Percentiles rank a stretch among this genome's conserved stretches.
Conservation (phyloP, 805 yeast species). For the Cyberlindnera suaveolens region DNA sequence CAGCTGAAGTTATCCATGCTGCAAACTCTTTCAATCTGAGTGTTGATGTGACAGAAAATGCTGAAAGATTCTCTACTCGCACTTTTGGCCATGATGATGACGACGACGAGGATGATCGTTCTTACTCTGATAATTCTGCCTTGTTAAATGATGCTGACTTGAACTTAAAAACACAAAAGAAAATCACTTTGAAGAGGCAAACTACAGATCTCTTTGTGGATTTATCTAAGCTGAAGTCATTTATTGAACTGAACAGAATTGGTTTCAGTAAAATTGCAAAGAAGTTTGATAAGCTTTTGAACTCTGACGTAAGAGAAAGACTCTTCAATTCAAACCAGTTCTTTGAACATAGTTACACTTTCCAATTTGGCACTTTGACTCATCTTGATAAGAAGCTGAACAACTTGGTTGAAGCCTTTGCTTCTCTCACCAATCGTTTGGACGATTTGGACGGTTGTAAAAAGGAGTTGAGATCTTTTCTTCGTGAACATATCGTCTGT, state of each 20-base stretch:
- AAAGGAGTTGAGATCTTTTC: slow-evolving; percentile 49
- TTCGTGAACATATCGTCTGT: slow-evolving; percentile 93
- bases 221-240: slow-evolving; percentile 77
- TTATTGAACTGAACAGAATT: slow-evolving; percentile 72
- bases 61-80: slow-evolving; percentile 20
- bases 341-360: slow-evolving; percentile 47
- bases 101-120: slow-evolving; percentile 34
- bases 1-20: slow-evolving; percentile 16
- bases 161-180: slow-evolving; percentile 42
- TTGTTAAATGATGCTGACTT: slow-evolving; percentile 44
- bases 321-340: slow-evolving; percentile 40
- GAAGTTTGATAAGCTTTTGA: slow-evolving; percentile 80
- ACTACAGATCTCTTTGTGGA: slow-evolving; percentile 60
- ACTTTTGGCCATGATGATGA: slow-evolving; percentile 25
- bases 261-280: slow-evolving; percentile 86
- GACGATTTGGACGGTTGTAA: slow-evolving; percentile 37
- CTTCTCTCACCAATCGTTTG: slow-evolving; percentile 36
- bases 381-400: slow-evolving; percentile 49
- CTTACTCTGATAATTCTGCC: slow-evolving; percentile 40
- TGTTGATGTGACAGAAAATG: slow-evolving; percentile 22
- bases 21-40: slow-evolving; percentile 18
- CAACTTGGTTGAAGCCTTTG: slow-evolving; percentile 46
- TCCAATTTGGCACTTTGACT: slow-evolving; percentile 40
- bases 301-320: slow-evolving; percentile 43
- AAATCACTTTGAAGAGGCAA: slow-evolving; percentile 64